Evolutionary conservation across 148 eudicot species (phyloP).

Genomic region (Cornus suecica): DNA sequence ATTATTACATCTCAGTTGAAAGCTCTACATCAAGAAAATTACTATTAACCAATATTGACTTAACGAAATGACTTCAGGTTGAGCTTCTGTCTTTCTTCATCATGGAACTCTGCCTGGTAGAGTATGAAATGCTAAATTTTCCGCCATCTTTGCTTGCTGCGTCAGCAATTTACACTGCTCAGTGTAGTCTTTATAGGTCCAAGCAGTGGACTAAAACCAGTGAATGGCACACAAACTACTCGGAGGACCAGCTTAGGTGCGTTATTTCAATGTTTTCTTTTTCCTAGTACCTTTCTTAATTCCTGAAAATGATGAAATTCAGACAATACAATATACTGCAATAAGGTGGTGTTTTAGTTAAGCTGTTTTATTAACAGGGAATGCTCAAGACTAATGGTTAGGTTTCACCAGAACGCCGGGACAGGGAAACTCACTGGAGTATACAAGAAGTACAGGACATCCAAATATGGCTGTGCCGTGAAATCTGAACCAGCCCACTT

Average conservation of each 20-base stretch:
- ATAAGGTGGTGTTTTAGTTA: too few relatives aligned
- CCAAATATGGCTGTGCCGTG: constrained; percentile 69
- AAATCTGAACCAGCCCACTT: constrained; percentile 59
- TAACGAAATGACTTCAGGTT: constrained; percentile 34
- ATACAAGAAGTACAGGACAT: constrained; percentile 67
- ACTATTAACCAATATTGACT: background rate
- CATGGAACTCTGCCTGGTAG: constrained; percentile 76
- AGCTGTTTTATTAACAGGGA: constrained; percentile 35
- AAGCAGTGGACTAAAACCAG: constrained; percentile 78
- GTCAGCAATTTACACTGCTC: constrained; percentile 78
- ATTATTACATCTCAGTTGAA: too few relatives aligned
- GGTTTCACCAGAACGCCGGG: constrained; percentile 67
- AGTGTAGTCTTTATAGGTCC: constrained; percentile 51
- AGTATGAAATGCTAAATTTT: constrained; percentile 68
- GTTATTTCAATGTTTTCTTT: constrained; percentile 12
- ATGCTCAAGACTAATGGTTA: constrained; percentile 64
- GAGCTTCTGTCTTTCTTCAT: constrained; percentile 61
- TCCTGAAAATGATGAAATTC: too few relatives aligned
- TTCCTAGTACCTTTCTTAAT: background rate
- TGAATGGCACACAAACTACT: constrained; percentile 58
- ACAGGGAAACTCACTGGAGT: constrained; percentile 85
- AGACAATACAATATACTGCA: too few relatives aligned
- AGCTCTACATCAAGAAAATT: too few relatives aligned
- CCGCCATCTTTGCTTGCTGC: constrained; percentile 69
- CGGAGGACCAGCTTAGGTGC: constrained; percentile 63